Conservation (phyloP, 345 rosid genomes). For the Eucalyptus tenuipes region DNA sequence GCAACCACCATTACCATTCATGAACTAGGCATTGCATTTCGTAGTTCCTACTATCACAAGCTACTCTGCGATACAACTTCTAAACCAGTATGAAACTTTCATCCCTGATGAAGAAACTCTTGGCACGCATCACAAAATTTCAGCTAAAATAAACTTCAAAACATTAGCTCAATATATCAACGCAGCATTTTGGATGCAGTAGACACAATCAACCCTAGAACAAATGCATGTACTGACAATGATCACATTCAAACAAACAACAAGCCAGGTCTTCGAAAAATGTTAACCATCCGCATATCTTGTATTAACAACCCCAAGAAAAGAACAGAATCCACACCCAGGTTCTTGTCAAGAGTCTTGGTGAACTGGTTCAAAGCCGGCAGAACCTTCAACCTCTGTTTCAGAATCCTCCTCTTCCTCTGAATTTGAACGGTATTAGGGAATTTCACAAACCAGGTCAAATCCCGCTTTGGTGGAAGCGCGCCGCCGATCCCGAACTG, state of each 20-base stretch:
- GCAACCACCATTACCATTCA: not conserved
- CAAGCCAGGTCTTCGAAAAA: not conserved
- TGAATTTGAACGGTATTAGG: conserved; percentile 59
- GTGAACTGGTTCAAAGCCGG: conserved; percentile 79
- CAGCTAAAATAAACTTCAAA: not conserved
- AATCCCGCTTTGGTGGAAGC: conserved; percentile 63
- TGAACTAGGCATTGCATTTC: not conserved
- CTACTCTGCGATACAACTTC: not conserved
- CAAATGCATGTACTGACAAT: not conserved
- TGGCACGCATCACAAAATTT: not conserved
- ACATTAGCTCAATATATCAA: not conserved
- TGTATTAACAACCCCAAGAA: not conserved
- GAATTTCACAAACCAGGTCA: conserved; percentile 60
- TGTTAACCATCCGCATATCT: not conserved
- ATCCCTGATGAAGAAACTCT: not conserved
- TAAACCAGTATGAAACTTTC: not conserved
- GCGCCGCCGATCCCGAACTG: conserved; percentile 78
- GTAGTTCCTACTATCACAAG: not conserved
- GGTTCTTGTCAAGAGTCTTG: conserved; percentile 90
- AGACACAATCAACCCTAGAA: not conserved
- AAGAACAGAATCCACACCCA: conserved; percentile 21
- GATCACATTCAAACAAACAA: not conserved
- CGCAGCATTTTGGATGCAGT: not conserved
- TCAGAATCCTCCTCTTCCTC: conserved; percentile 68
- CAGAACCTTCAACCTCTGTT: conserved; percentile 70